Evolutionary conservation across 441 rosid species (phyloP), one percentile per base, ranked within the genome.

Genomic region (Pelargonium australe): DNA sequence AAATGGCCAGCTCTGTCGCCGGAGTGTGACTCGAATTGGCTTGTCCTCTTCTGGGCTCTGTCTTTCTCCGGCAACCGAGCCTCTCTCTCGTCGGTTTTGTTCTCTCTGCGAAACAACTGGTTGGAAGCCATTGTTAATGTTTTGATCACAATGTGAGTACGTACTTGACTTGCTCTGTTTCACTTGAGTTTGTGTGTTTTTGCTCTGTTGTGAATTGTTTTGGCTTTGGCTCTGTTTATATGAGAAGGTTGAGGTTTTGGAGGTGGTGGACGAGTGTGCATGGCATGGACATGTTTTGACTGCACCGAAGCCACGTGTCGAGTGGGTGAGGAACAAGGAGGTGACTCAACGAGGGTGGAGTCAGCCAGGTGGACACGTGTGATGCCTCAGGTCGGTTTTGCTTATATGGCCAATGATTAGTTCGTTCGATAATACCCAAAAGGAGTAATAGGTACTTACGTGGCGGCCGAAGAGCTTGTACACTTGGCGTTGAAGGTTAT

Each of bases 31-130:
- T 87, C 90, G 63, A 87, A 86, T 72, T 83, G 91, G 70, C 70
- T 78, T n/a, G 91, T 74, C 82, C 86, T 85, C 77, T 85, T 87
- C 0, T 91, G 96, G 16, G 82, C 91, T 70, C 62, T 75, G 11
- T 84, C 88, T 70, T 80, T 80, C 85, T 85, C 91, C 13, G 55
- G 55, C 55, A 79, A 73, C 8, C 66, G 61, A 72, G 73, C 72
- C 44, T 85, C 90, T 62, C 75, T 70, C 71, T 82, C 85, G 1
- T 4, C 57, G 16, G 79, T 81, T 2, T 71, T 70, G 72, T 79
- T 83, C 8, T 84, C 89, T 74, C 81, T 81, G 16, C 83, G 75
- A 12, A 77, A 71, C n/a, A 49, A 43, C 72, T 93, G 89, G 72
- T 85, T 77, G 0, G 94, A 87, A 25, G 95, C 83, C 98, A 87